Percentiles rank a stretch among this genome's conserved stretches.
Evolutionary conservation across 1,284 basidiomycete genomes (phyloP).

Genomic region (Caloboletus inedulis): DNA sequence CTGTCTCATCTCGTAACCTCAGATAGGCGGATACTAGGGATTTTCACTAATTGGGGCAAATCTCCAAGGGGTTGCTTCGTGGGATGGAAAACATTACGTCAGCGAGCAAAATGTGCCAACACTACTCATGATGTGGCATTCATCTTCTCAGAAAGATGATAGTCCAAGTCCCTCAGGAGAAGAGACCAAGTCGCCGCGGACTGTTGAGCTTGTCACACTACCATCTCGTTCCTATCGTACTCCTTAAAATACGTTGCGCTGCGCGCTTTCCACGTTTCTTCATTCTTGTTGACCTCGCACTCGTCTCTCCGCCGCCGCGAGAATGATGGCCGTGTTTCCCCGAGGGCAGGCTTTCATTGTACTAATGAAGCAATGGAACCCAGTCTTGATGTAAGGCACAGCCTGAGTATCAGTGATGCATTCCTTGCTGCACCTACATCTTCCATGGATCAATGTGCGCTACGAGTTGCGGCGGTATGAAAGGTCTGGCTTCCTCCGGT

Average conservation of each 20-base stretch:
- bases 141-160: conserved; percentile 23
- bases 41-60: not conserved
- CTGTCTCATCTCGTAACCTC: not conserved
- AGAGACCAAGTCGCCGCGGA: conserved; percentile 20
- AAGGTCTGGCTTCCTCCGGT: conserved; percentile 7
- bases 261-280: conserved; percentile 12
- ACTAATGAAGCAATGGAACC: conserved; percentile 30
- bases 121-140: not conserved
- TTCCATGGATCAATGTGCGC: conserved; percentile 14
- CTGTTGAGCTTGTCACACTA: conserved; percentile 1
- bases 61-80: not conserved
- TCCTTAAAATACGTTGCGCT: conserved; percentile 5
- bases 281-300: conserved; percentile 9
- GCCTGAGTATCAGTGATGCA: conserved; percentile 1
- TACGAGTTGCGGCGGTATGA: conserved; percentile 3
- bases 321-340: conserved; percentile 13
- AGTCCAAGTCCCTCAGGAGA: conserved; percentile 8
- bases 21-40: not conserved
- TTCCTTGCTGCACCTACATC: conserved; percentile 14
- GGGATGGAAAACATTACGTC: conserved; percentile 15
- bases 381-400: conserved; percentile 15
- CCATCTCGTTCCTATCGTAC: not conserved
- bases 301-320: conserved; percentile 6
- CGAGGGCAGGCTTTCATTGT: conserved; percentile 29
- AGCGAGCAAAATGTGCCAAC: not conserved